phyloP scores from a whole-genome alignment of 257 asterid species.

The Handroanthus guayacan region DNA sequence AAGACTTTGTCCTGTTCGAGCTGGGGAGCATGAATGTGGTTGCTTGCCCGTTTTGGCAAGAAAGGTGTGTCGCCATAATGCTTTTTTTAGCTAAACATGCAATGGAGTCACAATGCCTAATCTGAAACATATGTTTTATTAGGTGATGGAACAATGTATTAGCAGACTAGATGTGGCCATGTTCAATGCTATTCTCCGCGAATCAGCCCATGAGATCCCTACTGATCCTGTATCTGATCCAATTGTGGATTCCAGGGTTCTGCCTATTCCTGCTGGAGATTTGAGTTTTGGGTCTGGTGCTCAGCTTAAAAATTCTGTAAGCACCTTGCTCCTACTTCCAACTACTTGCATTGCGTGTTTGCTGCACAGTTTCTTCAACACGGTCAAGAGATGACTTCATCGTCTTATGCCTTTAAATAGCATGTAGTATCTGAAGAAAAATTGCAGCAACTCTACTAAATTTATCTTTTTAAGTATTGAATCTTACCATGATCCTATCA shows the following conservation, averaged over 20 bases:
- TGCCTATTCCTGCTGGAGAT: conserved; percentile 98
- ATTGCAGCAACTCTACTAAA: not conserved
- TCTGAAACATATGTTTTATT: conserved; percentile 26
- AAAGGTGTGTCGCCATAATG: conserved; percentile 58
- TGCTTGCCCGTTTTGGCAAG: conserved; percentile 92
- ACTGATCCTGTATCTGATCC: conserved; percentile 99
- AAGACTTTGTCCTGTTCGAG: conserved; percentile 96
- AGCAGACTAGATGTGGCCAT: conserved; percentile 93
- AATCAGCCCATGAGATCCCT: conserved; percentile 95
- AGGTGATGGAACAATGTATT: conserved; percentile 94
- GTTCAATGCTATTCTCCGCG: conserved; percentile 97
- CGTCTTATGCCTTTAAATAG: not conserved
- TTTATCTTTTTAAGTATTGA: not conserved
- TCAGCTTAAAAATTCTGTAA: conserved; percentile 88
- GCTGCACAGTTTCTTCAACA: not conserved
- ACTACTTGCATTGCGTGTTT: not conserved
- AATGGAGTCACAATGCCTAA: conserved; percentile 34
- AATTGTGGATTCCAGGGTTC: conserved; percentile 87
- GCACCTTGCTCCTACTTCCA: conserved; percentile 32
- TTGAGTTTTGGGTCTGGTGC: conserved; percentile 98
- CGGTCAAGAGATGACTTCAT: not conserved
- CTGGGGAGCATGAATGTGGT: conserved; percentile 93
- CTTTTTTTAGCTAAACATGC: not conserved
- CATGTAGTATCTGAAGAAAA: not conserved
- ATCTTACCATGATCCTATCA: not conserved